Evolutionary conservation across 2,329 filamentous ascomycete species (phyloP).

Genomic region (Ophiostoma sp.): DNA sequence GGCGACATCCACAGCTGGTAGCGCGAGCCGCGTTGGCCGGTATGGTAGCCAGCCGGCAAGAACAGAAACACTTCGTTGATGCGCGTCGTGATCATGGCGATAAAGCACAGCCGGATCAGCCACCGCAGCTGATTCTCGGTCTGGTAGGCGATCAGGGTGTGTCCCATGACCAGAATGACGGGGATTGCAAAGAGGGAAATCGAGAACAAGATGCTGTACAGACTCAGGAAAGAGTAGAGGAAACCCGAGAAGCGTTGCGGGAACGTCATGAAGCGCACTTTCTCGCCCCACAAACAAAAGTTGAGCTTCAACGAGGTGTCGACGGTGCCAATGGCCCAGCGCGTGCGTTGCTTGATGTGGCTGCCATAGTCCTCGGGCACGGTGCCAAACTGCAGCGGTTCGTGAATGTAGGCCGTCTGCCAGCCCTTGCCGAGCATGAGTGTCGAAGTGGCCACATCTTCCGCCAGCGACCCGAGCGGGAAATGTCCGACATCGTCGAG

Average conservation of each 20-base stretch:
- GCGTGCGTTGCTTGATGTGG: conserved; percentile 58
- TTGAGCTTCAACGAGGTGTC: conserved; percentile 61
- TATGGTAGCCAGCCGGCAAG: conserved; percentile 59
- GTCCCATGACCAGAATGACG: conserved; percentile 57
- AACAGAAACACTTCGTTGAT: conserved; percentile 57
- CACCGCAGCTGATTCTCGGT: conserved; percentile 55
- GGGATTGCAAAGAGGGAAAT: conserved; percentile 60
- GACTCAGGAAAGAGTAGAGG: conserved; percentile 52
- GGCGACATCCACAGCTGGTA: conserved; percentile 62
- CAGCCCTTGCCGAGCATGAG: conserved; percentile 61
- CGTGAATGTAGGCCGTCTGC: conserved; percentile 62
- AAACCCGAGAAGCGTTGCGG: conserved; percentile 61
- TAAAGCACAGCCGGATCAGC: conserved; percentile 58
- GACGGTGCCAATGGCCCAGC: conserved; percentile 58
- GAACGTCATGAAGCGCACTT: conserved; percentile 53
- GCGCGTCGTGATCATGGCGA: conserved; percentile 51
- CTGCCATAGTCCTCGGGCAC: conserved; percentile 58
- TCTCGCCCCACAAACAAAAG: conserved; percentile 58
- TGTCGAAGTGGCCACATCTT: conserved; percentile 61
- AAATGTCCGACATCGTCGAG: conserved; percentile 63
- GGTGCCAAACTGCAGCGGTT: conserved; percentile 60
- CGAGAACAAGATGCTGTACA: conserved; percentile 47
- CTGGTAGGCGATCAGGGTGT: conserved; percentile 57
- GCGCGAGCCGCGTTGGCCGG: conserved; percentile 56
- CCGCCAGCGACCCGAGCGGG: conserved; percentile 58